These are phyloP conservation scores for Acorus gramineus DNA, from an alignment of 106 monocot genomes.

Conservation along the genomic window DNA sequence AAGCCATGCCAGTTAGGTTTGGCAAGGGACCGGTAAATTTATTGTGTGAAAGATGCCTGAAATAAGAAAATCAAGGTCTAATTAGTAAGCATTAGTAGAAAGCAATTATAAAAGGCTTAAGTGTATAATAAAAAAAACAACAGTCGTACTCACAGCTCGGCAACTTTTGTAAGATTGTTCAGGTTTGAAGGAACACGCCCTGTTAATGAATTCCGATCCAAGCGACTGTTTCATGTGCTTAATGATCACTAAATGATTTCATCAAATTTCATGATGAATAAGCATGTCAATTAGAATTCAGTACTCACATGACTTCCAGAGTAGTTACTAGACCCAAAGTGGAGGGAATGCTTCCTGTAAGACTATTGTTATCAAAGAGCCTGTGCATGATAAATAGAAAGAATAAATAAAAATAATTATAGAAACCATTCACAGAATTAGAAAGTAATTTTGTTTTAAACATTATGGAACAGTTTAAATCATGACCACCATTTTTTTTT, in stretches of 20 bases:
- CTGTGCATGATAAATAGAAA: slow-evolving; percentile 12
- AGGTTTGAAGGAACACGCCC: slow-evolving; percentile 59
- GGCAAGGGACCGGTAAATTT: slow-evolving; percentile 52
- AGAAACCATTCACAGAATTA: too few species aligned
- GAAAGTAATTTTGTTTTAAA: too few species aligned
- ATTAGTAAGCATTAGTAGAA: neutral
- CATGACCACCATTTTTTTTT: too few species aligned
- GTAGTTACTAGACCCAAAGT: slow-evolving; percentile 40
- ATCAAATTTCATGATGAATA: too few species aligned
- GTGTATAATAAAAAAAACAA: too few species aligned
- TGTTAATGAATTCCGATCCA: slow-evolving; percentile 45
- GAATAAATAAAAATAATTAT: too few species aligned
- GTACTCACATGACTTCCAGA: slow-evolving; percentile 65
- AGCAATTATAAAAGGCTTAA: too few species aligned
- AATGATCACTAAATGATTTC: too few species aligned
- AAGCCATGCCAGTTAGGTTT: slow-evolving; percentile 50
- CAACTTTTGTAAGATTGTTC: slow-evolving; percentile 45
- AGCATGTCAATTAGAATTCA: neutral
- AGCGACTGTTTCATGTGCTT: slow-evolving; percentile 27
- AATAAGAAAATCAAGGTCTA: neutral
- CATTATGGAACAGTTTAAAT: too few species aligned
- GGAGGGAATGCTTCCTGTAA: slow-evolving; percentile 46
- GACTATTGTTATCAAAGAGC: slow-evolving; percentile 55
- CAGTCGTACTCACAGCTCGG: slow-evolving; percentile 37
- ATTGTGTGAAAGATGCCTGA: slow-evolving; percentile 63